Evolutionary conservation across 2,329 filamentous ascomycete genomes (phyloP), one percentile per base, ranked within the genome.

Genomic region (Fusarium sp.): DNA sequence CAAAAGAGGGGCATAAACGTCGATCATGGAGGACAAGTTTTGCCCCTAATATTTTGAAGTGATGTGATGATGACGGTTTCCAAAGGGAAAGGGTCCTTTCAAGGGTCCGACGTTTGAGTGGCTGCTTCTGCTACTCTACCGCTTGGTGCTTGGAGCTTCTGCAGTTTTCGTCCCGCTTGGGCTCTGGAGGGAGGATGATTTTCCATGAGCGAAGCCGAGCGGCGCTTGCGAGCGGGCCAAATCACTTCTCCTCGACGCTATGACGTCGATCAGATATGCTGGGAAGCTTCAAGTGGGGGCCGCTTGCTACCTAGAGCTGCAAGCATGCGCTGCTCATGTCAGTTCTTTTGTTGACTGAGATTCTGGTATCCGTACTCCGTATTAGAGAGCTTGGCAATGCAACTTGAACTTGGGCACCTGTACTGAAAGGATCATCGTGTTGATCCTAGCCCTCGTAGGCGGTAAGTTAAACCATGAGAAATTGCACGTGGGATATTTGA

Each of bases 221-320:
- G 47, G 55, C 59, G 59, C 63, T 56, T 71, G 64, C 54, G 53
- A 57, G 66, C 55, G 57, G 59, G 66, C 49, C 65, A 45, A 30
- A 61, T 44, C 44, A 46, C 32, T 41, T 51, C 33, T 58, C 19
- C 26, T 57, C 43, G 35, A 55, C 54, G 60, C 70, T 56, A 71
- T 71, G 70, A 72, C 70, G 70, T 73, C 60, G 70, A 68, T 68
- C 58, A 52, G 70, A 68, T 62, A 67, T 54, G 50, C 52, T 41
- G 32, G 32, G 40, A 61, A 55, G 65, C 24, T 65, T 39, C 28
- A 65, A 51, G 65, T 68, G 65, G 65, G 66, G 62, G 56, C 61
- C 44, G 39, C 46, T 59, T 59, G 24, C 41, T 40, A 33, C 28
- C 28, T 30, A 30, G 28, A 30, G 28, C 28, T 30, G 28, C 28